Percentiles rank a stretch among this genome's conserved stretches.
Evolutionary conservation across 73 alveolate genomes (phyloP).

Genomic region (Paramecium pentaurelia): DNA sequence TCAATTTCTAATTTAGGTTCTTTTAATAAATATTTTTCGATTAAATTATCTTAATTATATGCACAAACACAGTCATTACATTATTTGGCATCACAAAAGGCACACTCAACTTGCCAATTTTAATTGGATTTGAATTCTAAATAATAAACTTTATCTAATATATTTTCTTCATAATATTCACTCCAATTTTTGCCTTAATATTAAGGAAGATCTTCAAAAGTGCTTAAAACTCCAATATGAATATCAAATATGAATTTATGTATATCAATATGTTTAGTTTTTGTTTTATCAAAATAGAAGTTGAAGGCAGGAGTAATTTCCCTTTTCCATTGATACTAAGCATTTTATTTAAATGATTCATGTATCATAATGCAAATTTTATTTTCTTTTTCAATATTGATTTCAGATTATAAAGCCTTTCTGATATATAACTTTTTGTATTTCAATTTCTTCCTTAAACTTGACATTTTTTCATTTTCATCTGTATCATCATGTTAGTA

Average conservation of each 20-base stretch:
- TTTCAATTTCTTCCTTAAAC: neutral
- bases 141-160: neutral
- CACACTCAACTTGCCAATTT: slow-evolving; percentile 10
- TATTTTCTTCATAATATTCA: neutral
- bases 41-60: neutral
- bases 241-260: neutral
- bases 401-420: neutral
- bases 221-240: neutral
- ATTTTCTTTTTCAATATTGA: neutral
- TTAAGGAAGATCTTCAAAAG: neutral
- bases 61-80: slow-evolving; percentile 17
- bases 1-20: slow-evolving; percentile 13
- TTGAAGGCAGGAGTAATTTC: slow-evolving; percentile 18
- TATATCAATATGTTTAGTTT: neutral
- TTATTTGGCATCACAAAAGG: neutral
- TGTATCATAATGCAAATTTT: neutral
- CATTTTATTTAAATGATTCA: slow-evolving; percentile 12
- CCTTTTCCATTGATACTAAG: slow-evolving; percentile 1
- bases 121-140: slow-evolving; percentile 46
- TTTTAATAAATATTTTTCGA: neutral
- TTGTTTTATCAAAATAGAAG: neutral
- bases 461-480: neutral
- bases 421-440: neutral
- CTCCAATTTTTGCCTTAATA: neutral
- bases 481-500: slow-evolving; percentile 5